Evolutionary conservation across 192 early-diverging fungal genomes (phyloP).

Genomic region (Phlyctochytrium bullatum): DNA sequence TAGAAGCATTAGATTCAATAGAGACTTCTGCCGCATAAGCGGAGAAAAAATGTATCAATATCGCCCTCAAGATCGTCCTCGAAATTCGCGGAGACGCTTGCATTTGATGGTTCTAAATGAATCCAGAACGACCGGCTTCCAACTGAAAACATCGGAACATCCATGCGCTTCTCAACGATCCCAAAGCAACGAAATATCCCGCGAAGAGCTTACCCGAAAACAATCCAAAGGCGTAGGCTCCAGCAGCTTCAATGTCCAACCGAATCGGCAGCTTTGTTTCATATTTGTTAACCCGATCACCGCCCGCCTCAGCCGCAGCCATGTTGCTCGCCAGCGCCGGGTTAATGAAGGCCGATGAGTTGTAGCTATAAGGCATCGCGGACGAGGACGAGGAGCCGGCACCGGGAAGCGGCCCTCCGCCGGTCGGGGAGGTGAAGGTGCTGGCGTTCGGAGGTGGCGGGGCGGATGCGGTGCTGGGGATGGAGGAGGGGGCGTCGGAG

Average conservation of each 20-base stretch:
- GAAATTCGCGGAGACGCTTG: too few species aligned
- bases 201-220: conserved; percentile 45
- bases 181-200: too few species aligned
- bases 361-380: not conserved
- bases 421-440: not conserved
- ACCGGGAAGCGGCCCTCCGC: not conserved
- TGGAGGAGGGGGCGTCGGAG: not conserved
- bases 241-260: conserved; percentile 72
- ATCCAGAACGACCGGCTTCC: too few species aligned
- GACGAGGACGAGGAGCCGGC: not conserved
- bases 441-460: not conserved
- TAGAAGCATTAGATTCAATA: too few species aligned
- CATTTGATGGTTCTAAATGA: too few species aligned
- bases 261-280: conserved; percentile 68
- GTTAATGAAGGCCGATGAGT: not conserved
- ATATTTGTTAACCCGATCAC: conserved; percentile 73
- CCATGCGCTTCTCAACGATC: too few species aligned
- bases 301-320: conserved; percentile 1
- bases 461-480: not conserved
- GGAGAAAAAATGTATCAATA: not conserved
- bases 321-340: not conserved
- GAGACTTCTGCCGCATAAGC: too few species aligned
- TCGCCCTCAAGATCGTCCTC: too few species aligned
- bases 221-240: conserved; percentile 63
- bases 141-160: too few species aligned